These are phyloP conservation scores for Begonia peltatifolia DNA, from an alignment of 306 rosid genomes.

Conservation along the genomic window DNA sequence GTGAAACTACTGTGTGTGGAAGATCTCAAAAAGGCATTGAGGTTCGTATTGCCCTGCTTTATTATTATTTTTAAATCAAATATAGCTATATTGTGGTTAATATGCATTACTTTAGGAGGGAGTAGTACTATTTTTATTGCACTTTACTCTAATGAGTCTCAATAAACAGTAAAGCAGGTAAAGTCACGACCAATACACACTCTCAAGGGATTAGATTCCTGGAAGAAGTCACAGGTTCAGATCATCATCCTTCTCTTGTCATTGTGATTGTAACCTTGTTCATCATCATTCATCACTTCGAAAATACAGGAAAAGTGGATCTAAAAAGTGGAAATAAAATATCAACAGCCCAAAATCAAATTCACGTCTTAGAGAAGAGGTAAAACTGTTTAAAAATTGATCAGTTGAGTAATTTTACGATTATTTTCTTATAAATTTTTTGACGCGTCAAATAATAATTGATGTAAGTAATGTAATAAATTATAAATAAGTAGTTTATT, in stretches of 20 bases:
- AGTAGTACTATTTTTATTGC: background rate
- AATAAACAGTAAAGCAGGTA: slow-evolving; percentile 58
- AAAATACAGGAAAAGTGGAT: slow-evolving; percentile 33
- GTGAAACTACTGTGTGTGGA: slow-evolving; percentile 62
- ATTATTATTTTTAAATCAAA: background rate
- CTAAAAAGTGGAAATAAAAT: slow-evolving; percentile 17
- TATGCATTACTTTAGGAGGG: slow-evolving; percentile 2
- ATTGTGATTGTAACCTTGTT: slow-evolving; percentile 4
- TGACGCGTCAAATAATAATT: no score
- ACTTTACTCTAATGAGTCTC: background rate
- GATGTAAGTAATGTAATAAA: no score
- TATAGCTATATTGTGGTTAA: background rate
- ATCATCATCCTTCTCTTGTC: slow-evolving; percentile 3
- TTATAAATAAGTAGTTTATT: no score
- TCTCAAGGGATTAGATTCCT: slow-evolving; percentile 94
- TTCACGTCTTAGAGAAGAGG: slow-evolving; percentile 37
- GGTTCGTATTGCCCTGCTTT: slow-evolving; percentile 27
- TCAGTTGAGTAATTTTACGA: no score
- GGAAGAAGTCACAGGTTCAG: slow-evolving; percentile 58
- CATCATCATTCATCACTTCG: slow-evolving; percentile 11
- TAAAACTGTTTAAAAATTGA: slow-evolving; percentile 11
- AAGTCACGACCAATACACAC: slow-evolving; percentile 64
- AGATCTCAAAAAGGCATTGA: slow-evolving; percentile 67
- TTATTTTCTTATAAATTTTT: no score
- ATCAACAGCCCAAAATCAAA: slow-evolving; percentile 16